A percentile compares a stretch with the other conserved stretches of the same genome.
phyloP scores from a whole-genome alignment of 2,329 filamentous ascomycete species.

The Aureobasidium sp. region DNA sequence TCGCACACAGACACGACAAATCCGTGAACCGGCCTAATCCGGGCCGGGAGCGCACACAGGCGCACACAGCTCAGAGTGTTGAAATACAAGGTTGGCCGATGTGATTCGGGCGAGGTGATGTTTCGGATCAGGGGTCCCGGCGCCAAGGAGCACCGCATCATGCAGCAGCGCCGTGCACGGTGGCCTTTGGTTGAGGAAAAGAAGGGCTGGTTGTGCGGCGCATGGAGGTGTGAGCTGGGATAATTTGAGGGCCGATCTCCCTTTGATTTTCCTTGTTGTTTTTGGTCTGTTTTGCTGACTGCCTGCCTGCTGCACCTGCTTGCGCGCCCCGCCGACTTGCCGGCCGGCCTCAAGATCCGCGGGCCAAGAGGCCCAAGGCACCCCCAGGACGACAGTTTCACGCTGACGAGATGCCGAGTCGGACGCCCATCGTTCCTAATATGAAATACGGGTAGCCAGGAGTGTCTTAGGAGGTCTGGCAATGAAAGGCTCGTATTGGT shows the following conservation, averaged over 20 bases:
- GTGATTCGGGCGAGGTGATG: neutral
- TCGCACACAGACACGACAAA: conserved; percentile 11
- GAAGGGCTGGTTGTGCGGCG: neutral
- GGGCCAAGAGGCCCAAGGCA: neutral
- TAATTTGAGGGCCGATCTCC: conserved; percentile 15
- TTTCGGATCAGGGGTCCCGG: conserved; percentile 12
- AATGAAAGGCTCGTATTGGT: conserved; percentile 10
- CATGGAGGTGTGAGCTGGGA: neutral
- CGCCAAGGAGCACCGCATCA: conserved; percentile 2
- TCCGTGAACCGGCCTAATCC: neutral
- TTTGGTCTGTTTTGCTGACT: neutral
- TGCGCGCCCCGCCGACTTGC: neutral
- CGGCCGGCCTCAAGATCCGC: neutral
- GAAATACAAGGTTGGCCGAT: neutral
- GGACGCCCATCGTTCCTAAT: neutral
- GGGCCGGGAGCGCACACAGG: conserved; percentile 5
- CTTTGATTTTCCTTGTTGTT: conserved; percentile 1
- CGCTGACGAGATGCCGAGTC: neutral
- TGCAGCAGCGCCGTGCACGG: neutral
- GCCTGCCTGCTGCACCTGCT: neutral
- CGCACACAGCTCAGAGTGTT: neutral
- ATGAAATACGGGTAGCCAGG: neutral
- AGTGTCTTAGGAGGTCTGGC: conserved; percentile 1
- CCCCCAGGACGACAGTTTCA: conserved; percentile 3
- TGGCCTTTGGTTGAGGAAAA: conserved; percentile 3